Evolutionary conservation across 2,329 filamentous ascomycete species (phyloP).

Genomic region (Exophiala spinifera): DNA sequence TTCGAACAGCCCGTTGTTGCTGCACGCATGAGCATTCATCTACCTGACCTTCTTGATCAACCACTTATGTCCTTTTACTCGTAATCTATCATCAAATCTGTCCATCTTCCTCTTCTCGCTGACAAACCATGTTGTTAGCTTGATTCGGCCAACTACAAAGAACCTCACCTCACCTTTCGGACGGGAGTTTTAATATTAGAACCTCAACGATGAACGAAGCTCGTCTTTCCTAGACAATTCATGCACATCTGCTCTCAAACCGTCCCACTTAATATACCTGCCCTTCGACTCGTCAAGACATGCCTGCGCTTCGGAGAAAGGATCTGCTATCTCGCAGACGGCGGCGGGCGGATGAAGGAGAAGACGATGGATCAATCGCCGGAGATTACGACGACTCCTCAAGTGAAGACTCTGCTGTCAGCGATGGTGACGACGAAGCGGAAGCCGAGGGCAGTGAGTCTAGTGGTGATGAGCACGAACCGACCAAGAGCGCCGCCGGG

Average conservation of each 20-base stretch:
- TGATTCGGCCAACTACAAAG: neutral
- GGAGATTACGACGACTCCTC: constrained; percentile 58
- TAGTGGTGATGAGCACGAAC: constrained; percentile 49
- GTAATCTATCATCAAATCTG: neutral
- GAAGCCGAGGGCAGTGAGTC: constrained; percentile 59
- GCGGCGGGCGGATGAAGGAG: constrained; percentile 48
- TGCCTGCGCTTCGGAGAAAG: constrained; percentile 44
- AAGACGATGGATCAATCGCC: constrained; percentile 48
- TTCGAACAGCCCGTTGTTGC: neutral
- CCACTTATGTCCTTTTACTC: neutral
- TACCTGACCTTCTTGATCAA: neutral
- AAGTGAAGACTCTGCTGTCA: constrained; percentile 59
- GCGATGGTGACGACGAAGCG: constrained; percentile 56
- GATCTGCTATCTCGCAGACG: constrained; percentile 46
- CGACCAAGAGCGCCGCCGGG: constrained; percentile 23
- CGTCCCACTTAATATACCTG: neutral
- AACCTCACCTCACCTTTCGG: constrained; percentile 9
- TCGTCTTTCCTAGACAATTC: constrained; percentile 1
- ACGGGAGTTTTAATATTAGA: constrained; percentile 14
- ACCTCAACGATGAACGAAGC: constrained; percentile 16
- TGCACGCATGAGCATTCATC: neutral
- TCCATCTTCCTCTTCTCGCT: neutral
- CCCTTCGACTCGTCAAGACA: constrained; percentile 25
- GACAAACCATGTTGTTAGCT: constrained; percentile 9
- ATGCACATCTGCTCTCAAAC: too few species aligned